Evolutionary conservation across 2,329 filamentous ascomycete genomes (phyloP).

Genomic region (Phialemoniopsis sp.): DNA sequence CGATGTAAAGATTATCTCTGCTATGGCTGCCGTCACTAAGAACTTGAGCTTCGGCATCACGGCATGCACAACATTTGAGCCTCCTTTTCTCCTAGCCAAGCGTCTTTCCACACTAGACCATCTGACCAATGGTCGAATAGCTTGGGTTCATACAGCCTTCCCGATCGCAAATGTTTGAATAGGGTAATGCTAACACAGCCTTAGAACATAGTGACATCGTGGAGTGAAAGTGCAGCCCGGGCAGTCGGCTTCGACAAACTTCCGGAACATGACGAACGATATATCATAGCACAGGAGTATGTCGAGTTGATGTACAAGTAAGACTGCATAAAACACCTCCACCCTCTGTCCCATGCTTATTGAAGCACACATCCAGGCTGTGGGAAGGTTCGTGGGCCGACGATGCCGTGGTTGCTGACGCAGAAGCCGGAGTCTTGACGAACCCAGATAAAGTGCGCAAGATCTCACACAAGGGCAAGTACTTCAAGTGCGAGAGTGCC

Average conservation of each 20-base stretch:
- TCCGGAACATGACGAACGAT: conserved; percentile 59
- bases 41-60: conserved; percentile 30
- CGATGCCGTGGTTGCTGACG: conserved; percentile 51
- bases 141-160: no score
- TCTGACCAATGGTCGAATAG: conserved; percentile 51
- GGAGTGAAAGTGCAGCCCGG: no score
- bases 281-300: conserved; percentile 59
- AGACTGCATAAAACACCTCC: no score
- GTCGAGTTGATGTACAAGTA: conserved; percentile 59
- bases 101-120: conserved; percentile 65
- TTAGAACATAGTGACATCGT: no score
- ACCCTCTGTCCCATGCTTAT: no score
- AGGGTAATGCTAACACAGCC: no score
- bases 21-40: conserved; percentile 13
- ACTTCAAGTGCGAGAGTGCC: conserved; percentile 48
- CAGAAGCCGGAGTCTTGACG: conserved; percentile 49
- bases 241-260: no score
- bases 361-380: no score
- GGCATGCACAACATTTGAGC: conserved; percentile 63
- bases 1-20: no score
- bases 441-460: conserved; percentile 54
- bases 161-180: no score
- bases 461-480: conserved; percentile 58
- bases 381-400: conserved; percentile 44
- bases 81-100: conserved; percentile 63